phyloP scores from a whole-genome alignment of 441 rosid genomes.

The Arabidopsis lyrata region DNA sequence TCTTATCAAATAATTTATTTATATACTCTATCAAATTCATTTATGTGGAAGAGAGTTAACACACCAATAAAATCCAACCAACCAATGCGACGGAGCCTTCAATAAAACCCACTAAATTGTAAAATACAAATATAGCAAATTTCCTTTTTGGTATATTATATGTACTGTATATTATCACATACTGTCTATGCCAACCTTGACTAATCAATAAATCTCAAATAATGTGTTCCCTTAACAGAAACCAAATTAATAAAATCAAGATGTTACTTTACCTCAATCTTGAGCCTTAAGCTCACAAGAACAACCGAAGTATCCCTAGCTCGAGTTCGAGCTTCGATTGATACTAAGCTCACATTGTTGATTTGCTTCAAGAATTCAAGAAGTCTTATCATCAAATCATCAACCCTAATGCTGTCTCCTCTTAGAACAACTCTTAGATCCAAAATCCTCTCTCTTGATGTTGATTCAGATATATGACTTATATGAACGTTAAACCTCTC shows the following conservation, averaged over 20 bases:
- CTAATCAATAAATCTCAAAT: constrained; percentile 1
- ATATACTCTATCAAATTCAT: not conserved
- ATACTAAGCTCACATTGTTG: constrained; percentile 52
- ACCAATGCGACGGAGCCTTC: not conserved
- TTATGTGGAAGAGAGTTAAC: constrained; percentile 18
- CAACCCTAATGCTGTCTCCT: constrained; percentile 46
- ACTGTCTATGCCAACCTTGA: not conserved
- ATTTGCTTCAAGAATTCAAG: constrained; percentile 65
- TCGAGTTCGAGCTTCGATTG: constrained; percentile 56
- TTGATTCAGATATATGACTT: constrained; percentile 50
- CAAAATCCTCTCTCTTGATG: constrained; percentile 50
- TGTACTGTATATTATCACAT: not conserved
- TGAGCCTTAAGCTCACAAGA: constrained; percentile 53
- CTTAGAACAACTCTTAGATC: constrained; percentile 57
- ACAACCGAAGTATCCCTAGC: constrained; percentile 35
- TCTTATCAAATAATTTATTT: constrained; percentile 16
- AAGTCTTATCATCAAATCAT: constrained; percentile 56
- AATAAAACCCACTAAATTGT: not conserved
- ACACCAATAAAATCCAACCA: constrained; percentile 12
- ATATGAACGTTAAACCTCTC: constrained; percentile 52
- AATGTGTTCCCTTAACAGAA: not conserved
- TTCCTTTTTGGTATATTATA: constrained; percentile 1
- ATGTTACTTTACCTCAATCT: constrained; percentile 57
- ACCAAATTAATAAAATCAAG: constrained; percentile 5
- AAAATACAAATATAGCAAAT: not conserved